Evolutionary conservation across 768 basidiomycete genomes (phyloP), one percentile per base, ranked within the genome.

Genomic region (Mycena chlorophos): DNA sequence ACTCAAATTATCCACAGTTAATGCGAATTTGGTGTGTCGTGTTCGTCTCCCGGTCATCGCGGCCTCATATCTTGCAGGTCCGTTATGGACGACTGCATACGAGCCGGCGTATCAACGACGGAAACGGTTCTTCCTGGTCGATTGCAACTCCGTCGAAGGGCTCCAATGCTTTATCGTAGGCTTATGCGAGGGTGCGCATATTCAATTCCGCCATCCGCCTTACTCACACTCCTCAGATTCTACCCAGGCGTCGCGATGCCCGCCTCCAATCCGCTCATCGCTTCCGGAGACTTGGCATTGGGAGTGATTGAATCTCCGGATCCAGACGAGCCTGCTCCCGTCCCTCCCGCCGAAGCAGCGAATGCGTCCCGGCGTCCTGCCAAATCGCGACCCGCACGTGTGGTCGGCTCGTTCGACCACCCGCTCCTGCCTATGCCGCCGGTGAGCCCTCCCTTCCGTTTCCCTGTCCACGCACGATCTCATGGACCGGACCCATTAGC

Each of bases 81-180:
- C n/a, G n/a, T 94, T 4, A 97, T 97, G 95, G 93, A 96, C 66
- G 83, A 87, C 54, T 95, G 91, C 68, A 98, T 97, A 57, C 87
- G 78, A 39, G 79, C 81, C 2, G 95, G 95, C 19, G 94, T 98
- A 8, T 87, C 90, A 2, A 80, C 91, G 1, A 76, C 82, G 3
- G 88, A 95, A 62, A 77, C 78, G 40, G 85, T 82, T n/a, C 80
- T 98, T 2, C 95, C 95, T 0, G 95, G 95, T n/a, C 80, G 92
- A 20, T 73, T 98, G 17, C 73, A 81, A 5, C 75, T 98, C 23
- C 80, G 87, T 29, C 79, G 94, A 14, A 81, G 94, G 37, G 95
- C 95, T 16, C 94, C 94, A 0, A 87, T 87, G 68, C 80, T 98
- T 29, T 98, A 98, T 71, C 79, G 83, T 63, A 83, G 94, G 29